Percentiles rank a stretch among this genome's conserved stretches.
Conservation (phyloP, 805 yeast genomes). For the Starmera pachycereana region DNA sequence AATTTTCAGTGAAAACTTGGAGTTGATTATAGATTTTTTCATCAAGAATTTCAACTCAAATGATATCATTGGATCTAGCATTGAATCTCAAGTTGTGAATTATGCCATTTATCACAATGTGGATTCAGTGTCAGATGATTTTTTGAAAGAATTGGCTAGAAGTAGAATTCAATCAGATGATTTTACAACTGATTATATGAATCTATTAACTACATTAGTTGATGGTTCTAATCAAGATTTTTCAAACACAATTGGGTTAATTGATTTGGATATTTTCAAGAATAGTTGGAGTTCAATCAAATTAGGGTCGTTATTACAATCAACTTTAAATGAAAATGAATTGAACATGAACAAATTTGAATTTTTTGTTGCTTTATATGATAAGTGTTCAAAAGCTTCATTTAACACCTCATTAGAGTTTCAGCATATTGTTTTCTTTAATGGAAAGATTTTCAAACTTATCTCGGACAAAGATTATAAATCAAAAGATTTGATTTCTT, state of each 20-base stretch:
- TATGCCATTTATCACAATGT: conserved; percentile 14
- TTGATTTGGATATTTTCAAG: conserved; percentile 16
- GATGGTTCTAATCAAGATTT: conserved; percentile 12
- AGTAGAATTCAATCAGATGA: conserved; percentile 8
- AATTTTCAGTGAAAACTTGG: conserved; percentile 25
- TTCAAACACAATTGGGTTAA: conserved; percentile 13
- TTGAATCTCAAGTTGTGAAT: background rate
- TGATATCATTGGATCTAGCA: background rate
- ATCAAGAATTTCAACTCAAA: background rate
- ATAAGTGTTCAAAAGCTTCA: conserved; percentile 1
- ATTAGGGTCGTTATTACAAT: conserved; percentile 7
- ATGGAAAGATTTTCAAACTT: no score
- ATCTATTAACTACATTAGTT: conserved; percentile 18
- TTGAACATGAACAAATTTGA: conserved; percentile 18
- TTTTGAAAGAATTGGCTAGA: conserved; percentile 20
- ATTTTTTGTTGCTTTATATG: conserved; percentile 18
- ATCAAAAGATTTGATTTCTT: conserved; percentile 20
- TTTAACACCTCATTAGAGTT: no score
- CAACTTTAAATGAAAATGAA: conserved; percentile 1
- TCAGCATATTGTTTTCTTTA: no score
- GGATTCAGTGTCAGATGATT: conserved; percentile 5
- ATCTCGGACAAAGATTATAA: conserved; percentile 13
- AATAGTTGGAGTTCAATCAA: conserved; percentile 19
- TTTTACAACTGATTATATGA: conserved; percentile 10
- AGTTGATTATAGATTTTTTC: conserved; percentile 28